Conservation (phyloP, 2,329 filamentous ascomycete species). For the Colletotrichum echinochloae region DNA sequence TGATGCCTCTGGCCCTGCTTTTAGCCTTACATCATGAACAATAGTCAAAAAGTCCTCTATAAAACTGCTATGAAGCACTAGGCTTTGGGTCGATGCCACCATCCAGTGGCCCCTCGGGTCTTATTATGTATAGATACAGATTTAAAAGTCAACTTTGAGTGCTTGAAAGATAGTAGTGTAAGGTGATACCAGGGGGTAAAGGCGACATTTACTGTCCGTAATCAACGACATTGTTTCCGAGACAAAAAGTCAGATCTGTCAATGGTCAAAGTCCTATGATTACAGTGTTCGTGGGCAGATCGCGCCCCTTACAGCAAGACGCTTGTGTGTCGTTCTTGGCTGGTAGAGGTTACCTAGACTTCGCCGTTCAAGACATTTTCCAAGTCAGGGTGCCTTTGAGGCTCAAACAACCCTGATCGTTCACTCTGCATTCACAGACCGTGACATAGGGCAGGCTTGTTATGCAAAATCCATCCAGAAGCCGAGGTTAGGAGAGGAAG, state of each 20-base stretch:
- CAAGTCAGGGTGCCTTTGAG: not conserved
- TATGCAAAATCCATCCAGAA: not conserved
- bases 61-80: not conserved
- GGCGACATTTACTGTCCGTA: no score
- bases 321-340: not conserved
- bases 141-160: not conserved
- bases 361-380: not conserved
- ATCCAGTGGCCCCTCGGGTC: not conserved
- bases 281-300: not conserved
- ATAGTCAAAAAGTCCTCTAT: not conserved
- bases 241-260: not conserved
- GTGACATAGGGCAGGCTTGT: not conserved
- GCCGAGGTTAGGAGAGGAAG: not conserved
- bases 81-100: not conserved
- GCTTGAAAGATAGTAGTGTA: not conserved
- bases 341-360: not conserved
- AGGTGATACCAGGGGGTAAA: no score
- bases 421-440: no score
- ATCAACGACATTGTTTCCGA: no score
- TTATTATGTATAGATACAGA: not conserved
- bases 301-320: not conserved
- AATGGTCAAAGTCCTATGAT: not conserved
- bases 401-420: no score
- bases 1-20: not conserved
- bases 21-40: not conserved